Base-by-base conservation (phyloP, 2,329 filamentous ascomycete species). In the Sclerotinia nivalis region DNA sequence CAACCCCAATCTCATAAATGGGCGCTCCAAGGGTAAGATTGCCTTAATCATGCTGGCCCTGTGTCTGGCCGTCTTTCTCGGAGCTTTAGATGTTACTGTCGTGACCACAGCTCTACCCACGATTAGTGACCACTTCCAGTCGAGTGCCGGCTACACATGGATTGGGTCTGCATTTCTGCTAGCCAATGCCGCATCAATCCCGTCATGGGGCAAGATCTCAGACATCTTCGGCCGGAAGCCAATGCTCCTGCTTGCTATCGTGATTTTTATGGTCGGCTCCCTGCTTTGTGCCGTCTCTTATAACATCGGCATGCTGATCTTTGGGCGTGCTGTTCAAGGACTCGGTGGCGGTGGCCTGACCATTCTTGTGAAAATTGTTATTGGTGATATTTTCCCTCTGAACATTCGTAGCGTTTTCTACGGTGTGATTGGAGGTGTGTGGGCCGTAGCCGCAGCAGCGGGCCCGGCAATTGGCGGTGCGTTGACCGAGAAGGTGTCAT, bases 301-400 rank as follows among this genome's bases (percentile, higher is more conserved):
- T 68, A 87, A 83, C 73, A 86, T 90, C 73, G 81, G 84, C 43
- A 89, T 90, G 85, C 81, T 91, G 52, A 85, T 91, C 68, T 84
- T 83, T 8, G 88, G 86, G n/a, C 81, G 89, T 75, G 85, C 86
- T 0, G 81, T 91, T 56, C 89, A 91, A 76, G 89, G 89, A 74
- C 81, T 87, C 62, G 89, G 87, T 15, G 88, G 86, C 31, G 89
- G 89, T 45, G 47, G 61, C 5, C 13, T 65, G 20, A 52, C 47
- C 4, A 31, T 65, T 5, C 22, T 65, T 1, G 61, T 65, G 22
- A 34, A 52, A 12, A 65, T 65, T 5, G 7, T 22, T 25, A 47
- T 65, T 69, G 84, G 84, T 5, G 89, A 91, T 78, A 76, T 91
- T 45, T 90, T 90, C 80, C 86, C 85, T 69, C 83, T 89, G 80